These are phyloP conservation scores for Trichoderma sp. DNA, from an alignment of 2,329 filamentous ascomycete species.

Conservation along the genomic window DNA sequence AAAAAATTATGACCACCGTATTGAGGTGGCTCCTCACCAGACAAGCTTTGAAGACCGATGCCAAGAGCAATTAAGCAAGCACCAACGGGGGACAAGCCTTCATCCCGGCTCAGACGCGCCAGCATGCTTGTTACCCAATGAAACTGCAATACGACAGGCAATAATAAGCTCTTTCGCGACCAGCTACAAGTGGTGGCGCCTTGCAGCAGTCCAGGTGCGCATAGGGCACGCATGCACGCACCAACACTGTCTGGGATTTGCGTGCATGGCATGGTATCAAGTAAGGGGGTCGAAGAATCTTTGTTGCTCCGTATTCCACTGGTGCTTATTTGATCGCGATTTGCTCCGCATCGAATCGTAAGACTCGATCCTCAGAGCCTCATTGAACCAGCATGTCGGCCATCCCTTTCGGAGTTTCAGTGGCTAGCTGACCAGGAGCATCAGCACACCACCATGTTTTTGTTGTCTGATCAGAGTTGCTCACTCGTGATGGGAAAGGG, in stretches of 20 bases:
- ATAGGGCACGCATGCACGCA: not conserved
- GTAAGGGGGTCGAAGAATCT: not conserved
- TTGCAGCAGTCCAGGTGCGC: not conserved
- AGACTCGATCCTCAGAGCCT: conserved; percentile 10
- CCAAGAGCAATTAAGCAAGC: conserved; percentile 8
- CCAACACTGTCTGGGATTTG: not conserved
- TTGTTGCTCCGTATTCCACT: not conserved
- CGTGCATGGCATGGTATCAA: not conserved
- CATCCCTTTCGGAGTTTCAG: not conserved
- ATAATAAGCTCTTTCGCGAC: not conserved
- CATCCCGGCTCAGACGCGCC: not conserved
- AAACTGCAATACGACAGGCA: not conserved
- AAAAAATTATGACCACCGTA: not conserved
- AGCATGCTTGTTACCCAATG: not conserved
- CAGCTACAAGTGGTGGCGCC: not conserved
- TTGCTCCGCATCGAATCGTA: conserved; percentile 17
- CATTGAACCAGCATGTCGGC: not conserved
- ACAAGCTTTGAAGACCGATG: not conserved
- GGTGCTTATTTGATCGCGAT: conserved; percentile 7
- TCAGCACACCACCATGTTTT: not conserved
- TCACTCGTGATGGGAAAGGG: no score
- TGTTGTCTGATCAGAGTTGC: not conserved
- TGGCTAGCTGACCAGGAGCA: not conserved
- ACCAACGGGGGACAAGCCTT: not conserved
- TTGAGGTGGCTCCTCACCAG: not conserved